Evolutionary conservation across 108 stramenopile genomes (phyloP), one percentile per base, ranked within the genome.

Genomic region (Nitzschia sp.): DNA sequence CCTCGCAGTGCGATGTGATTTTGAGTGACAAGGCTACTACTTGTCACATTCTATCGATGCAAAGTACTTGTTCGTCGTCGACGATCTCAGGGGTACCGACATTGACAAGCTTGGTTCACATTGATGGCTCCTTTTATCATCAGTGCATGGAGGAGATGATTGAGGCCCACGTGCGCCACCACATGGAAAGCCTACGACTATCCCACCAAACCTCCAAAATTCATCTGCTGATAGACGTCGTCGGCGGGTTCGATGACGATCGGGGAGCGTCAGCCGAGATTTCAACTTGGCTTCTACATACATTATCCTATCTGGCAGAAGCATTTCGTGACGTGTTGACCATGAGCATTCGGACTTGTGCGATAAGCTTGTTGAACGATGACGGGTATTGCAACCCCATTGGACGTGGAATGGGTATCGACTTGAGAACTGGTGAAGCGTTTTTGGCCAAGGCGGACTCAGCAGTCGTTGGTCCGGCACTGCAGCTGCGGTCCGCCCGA

Each of bases 21-120:
- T 76, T 84, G 31, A 83, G 78, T 49, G 88, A 89, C 68, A 68
- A 74, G 57, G 92, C 92, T 36, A 93, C 92, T 1, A 93, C 92
- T 0, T 93, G 92, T 71, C 92, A 93, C 68, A 84, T 93, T 36
- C 32, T 93, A 23, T 83, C 87, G 25, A 46, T 91, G 27, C 85
- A 86, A 45, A 87, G 86, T 70, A 32, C 21, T 4, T 29, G 56
- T 9, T n/a, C 42, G 19, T 6, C 9, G 6, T 13, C 6, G 13
- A 9, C 38, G 38, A n/a, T n/a, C n/a, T n/a, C n/a, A n/a, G 2
- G 21, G 4, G 45, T 31, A 2, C 49, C 24, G 9, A 70, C 73
- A 15, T 58, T 93, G 19, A 78, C 69, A 15, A 83, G 65, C 19
- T 55, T 90, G 49, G 55, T 79, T 38, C 92, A 93, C 65, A 66